Conservation (phyloP, 345 rosid genomes). For the Viola odorata region DNA sequence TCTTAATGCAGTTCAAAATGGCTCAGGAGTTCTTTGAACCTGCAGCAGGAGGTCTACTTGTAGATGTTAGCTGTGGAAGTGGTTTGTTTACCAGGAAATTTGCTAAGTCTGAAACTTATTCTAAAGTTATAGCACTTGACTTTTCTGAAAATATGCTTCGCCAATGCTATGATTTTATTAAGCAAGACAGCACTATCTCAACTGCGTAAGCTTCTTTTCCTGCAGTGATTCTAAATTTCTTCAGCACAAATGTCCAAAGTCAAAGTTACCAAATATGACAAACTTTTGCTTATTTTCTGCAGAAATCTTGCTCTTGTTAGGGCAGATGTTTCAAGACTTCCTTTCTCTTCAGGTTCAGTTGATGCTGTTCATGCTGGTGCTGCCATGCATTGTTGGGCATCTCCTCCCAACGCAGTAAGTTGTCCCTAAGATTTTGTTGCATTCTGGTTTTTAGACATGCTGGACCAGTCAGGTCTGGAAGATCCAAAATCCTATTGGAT, state of each 20-base stretch:
- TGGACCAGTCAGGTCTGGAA: background rate
- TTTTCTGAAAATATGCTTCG: constrained; percentile 97
- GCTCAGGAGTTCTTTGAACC: constrained; percentile 87
- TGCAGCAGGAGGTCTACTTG: constrained; percentile 67
- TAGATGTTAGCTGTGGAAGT: constrained; percentile 95
- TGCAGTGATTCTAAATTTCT: too few relatives aligned
- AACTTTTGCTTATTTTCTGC: constrained; percentile 7
- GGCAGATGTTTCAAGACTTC: constrained; percentile 88
- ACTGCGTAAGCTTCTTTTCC: constrained; percentile 27
- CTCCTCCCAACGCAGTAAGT: constrained; percentile 87
- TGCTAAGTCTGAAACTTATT: constrained; percentile 66
- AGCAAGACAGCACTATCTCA: constrained; percentile 45
- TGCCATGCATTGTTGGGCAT: constrained; percentile 95
- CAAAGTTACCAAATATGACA: too few relatives aligned
- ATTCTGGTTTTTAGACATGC: constrained; percentile 2
- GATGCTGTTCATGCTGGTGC: constrained; percentile 97
- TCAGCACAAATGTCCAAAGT: too few relatives aligned
- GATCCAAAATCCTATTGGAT: background rate
- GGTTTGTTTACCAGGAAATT: constrained; percentile 90
- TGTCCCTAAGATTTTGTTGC: constrained; percentile 4
- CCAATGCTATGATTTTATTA: constrained; percentile 77
- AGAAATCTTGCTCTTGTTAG: constrained; percentile 87
- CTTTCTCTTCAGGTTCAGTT: constrained; percentile 70
- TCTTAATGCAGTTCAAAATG: constrained; percentile 69
- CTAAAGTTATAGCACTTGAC: constrained; percentile 82